A percentile compares a stretch with the other conserved stretches of the same genome.
Conservation (phyloP, 164 flowering plant species). For the Aristolochia californica region DNA sequence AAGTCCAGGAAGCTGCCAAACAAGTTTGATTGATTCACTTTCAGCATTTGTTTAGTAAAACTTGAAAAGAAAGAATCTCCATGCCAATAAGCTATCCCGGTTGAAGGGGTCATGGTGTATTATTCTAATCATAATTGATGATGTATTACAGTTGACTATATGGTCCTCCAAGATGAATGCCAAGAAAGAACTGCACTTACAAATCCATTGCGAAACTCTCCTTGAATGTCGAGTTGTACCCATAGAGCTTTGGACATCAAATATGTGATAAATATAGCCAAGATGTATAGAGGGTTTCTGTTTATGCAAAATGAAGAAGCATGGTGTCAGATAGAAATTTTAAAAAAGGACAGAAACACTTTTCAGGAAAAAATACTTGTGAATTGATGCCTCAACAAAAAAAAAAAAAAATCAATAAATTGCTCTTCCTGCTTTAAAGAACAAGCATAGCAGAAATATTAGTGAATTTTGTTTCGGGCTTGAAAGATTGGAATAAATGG, state of each 20-base stretch:
- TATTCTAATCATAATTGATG: too few species aligned
- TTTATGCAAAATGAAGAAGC: neutral
- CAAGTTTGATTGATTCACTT: too few species aligned
- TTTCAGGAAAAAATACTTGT: neutral
- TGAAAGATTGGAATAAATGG: neutral
- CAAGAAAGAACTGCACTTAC: conserved; percentile 39
- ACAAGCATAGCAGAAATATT: too few species aligned
- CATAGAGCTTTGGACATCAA: conserved; percentile 50
- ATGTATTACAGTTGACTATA: too few species aligned
- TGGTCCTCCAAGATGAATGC: neutral
- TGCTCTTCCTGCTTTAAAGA: too few species aligned
- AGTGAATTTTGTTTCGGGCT: too few species aligned
- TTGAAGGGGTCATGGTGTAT: too few species aligned
- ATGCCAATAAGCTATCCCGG: too few species aligned
- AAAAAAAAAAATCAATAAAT: too few species aligned
- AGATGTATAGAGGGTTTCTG: conserved; percentile 73
- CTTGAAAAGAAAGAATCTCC: neutral
- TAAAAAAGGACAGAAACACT: neutral
- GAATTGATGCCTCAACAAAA: too few species aligned
- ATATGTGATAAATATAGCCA: conserved; percentile 31
- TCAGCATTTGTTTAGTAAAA: neutral
- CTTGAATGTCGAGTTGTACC: conserved; percentile 52
- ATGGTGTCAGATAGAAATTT: too few species aligned
- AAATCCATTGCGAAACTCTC: conserved; percentile 47
- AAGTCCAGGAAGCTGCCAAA: conserved; percentile 42